Conservation (phyloP, 192 early-diverging fungal species). For the Martensiomyces pterosporus region DNA sequence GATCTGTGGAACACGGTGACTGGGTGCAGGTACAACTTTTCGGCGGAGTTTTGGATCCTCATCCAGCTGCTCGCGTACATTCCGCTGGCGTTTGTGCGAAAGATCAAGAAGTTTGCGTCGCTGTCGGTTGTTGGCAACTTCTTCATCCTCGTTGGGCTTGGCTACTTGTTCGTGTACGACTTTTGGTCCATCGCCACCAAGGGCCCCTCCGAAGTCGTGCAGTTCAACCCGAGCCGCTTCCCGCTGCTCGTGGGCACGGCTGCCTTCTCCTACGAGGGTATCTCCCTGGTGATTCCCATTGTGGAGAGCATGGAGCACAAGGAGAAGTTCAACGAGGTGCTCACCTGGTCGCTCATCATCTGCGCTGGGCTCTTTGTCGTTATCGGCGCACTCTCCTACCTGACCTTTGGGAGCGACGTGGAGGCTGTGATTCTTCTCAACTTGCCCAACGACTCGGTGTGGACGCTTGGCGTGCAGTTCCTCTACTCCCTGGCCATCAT, state of each 20-base stretch:
- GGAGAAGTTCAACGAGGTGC: constrained; percentile 79
- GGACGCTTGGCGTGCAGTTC: constrained; percentile 70
- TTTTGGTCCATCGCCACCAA: constrained; percentile 58
- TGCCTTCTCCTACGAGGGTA: constrained; percentile 86
- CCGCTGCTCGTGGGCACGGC: constrained; percentile 93
- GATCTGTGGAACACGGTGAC: constrained; percentile 67
- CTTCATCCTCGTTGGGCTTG: constrained; percentile 86
- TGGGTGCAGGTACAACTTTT: constrained; percentile 55
- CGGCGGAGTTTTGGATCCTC: constrained; percentile 71
- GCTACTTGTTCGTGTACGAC: constrained; percentile 82
- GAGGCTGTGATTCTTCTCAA: constrained; percentile 87
- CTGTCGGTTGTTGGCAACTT: constrained; percentile 86
- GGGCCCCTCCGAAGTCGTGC: constrained; percentile 66
- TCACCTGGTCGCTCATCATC: constrained; percentile 70
- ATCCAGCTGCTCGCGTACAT: constrained; percentile 73
- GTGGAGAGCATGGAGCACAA: constrained; percentile 85
- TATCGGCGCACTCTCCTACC: constrained; percentile 78
- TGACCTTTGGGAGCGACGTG: constrained; percentile 79
- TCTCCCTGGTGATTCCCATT: constrained; percentile 75
- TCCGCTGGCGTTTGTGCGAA: constrained; percentile 85
- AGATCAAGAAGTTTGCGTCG: constrained; percentile 83
- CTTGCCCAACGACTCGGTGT: constrained; percentile 63
- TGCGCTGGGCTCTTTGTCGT: constrained; percentile 78
- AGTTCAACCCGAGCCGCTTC: constrained; percentile 78
- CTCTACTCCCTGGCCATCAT: constrained; percentile 91